Conservation (phyloP, 257 asterid species). For the Paraleonurus japonicus region DNA sequence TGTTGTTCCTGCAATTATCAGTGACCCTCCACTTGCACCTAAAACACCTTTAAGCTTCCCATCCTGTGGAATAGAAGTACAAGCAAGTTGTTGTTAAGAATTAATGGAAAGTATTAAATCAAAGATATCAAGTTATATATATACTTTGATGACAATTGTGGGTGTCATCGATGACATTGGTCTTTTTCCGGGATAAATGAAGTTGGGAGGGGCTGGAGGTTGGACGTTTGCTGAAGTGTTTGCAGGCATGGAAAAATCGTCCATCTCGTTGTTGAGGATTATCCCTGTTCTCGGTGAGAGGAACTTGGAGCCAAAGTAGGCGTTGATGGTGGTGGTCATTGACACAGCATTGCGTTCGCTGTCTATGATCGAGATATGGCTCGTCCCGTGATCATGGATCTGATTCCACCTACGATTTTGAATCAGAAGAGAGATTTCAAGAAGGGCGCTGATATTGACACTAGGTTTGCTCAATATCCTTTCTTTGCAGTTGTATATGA, state of each 20-base stretch:
- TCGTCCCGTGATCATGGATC: constrained; percentile 62
- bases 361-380: constrained; percentile 72
- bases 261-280: constrained; percentile 80
- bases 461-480: too few species aligned
- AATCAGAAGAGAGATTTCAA: not conserved
- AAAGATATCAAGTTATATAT: not conserved
- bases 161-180: constrained; percentile 85
- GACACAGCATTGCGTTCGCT: constrained; percentile 63
- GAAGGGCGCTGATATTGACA: too few species aligned
- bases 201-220: constrained; percentile 65
- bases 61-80: constrained; percentile 25
- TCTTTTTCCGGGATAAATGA: constrained; percentile 57
- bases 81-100: not conserved
- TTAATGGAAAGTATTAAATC: not conserved
- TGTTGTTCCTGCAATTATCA: constrained; percentile 46
- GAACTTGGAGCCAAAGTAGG: constrained; percentile 52
- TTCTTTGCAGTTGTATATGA: too few species aligned
- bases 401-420: constrained; percentile 56
- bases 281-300: constrained; percentile 63
- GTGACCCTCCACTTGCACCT: constrained; percentile 71
- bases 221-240: constrained; percentile 23
- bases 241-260: constrained; percentile 62
- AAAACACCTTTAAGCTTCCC: constrained; percentile 49
- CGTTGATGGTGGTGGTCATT: constrained; percentile 56
- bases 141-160: constrained; percentile 57